Conservation (phyloP, 1,284 basidiomycete species). For the Cryptococcus sp. region DNA sequence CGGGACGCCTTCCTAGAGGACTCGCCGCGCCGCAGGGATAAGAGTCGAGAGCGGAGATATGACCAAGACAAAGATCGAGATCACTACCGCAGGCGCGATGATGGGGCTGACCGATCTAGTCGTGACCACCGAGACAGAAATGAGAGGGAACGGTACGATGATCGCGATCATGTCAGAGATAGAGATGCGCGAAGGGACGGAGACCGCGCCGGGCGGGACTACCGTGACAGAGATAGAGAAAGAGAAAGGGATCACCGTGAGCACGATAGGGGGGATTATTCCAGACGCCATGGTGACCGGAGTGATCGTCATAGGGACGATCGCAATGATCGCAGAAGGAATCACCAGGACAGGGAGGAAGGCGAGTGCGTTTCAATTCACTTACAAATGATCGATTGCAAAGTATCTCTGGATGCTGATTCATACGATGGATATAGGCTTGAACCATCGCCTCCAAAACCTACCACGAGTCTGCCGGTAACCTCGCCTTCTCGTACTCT, state of each 20-base stretch:
- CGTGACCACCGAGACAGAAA: conserved; percentile 7
- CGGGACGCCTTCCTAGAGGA: conserved; percentile 65
- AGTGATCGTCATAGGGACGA: conserved; percentile 37
- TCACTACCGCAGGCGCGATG: conserved; percentile 12
- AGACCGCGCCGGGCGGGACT: conserved; percentile 6
- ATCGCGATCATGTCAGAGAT: conserved; percentile 3
- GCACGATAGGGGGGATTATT: conserved; percentile 33
- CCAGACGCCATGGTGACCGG: conserved; percentile 34
- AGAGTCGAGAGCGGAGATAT: conserved; percentile 40
- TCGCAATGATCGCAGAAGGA: conserved; percentile 19
- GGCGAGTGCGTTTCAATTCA: conserved; percentile 41
- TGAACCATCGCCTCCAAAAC: conserved; percentile 24
- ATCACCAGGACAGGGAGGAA: conserved; percentile 34
- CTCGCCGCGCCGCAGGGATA: conserved; percentile 45
- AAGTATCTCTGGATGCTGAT: conserved; percentile 15
- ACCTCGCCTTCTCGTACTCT: conserved; percentile 9
- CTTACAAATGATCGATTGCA: neutral
- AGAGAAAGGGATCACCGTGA: conserved; percentile 33
- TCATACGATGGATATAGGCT: conserved; percentile 14
- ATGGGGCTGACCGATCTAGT: conserved; percentile 10
- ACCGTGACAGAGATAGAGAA: conserved; percentile 15
- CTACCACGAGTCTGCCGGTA: conserved; percentile 4
- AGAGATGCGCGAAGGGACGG: conserved; percentile 7
- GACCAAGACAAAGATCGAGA: conserved; percentile 30
- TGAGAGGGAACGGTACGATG: conserved; percentile 13